Evolutionary conservation across 176 grass and related monocot genomes (phyloP).

Genomic region (Chrysopogon serrulatus): DNA sequence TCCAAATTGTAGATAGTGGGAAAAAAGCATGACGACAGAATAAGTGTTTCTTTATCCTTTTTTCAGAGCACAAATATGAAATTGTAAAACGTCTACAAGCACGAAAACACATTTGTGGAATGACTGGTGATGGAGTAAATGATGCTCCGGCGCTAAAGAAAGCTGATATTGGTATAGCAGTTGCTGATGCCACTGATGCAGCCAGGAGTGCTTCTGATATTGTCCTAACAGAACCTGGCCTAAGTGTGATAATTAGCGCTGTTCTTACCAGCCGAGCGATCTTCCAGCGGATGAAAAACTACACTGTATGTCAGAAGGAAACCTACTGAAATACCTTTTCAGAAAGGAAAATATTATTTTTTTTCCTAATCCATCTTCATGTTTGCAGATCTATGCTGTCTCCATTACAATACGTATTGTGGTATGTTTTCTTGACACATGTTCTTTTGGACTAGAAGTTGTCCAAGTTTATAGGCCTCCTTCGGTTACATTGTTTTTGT

Average conservation of each 20-base stretch:
- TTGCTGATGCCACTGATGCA: slow-evolving; percentile 24
- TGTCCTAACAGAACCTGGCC: slow-evolving; percentile 16
- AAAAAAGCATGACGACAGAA: neutral
- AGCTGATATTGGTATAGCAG: slow-evolving; percentile 24
- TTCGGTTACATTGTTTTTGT: neutral
- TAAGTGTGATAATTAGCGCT: slow-evolving; percentile 24
- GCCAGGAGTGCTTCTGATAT: slow-evolving; percentile 22
- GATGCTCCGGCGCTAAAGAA: slow-evolving; percentile 23
- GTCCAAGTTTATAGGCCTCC: neutral
- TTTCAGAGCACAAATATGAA: slow-evolving; percentile 26
- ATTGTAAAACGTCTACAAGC: slow-evolving; percentile 27
- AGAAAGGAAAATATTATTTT: neutral
- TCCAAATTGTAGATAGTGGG: neutral
- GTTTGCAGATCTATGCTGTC: slow-evolving; percentile 44
- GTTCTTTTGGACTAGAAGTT: neutral
- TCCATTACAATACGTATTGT: slow-evolving; percentile 52
- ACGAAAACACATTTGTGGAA: slow-evolving; percentile 23
- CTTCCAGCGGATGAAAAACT: slow-evolving; percentile 27
- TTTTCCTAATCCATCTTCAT: neutral
- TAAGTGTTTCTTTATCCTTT: neutral
- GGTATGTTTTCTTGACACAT: slow-evolving; percentile 20
- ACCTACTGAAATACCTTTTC: neutral
- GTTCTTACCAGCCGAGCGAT: slow-evolving; percentile 10
- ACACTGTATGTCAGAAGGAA: slow-evolving; percentile 4
- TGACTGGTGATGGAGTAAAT: slow-evolving; percentile 32